phyloP scores from a whole-genome alignment of 805 yeast genomes.

The Candida oleophila region DNA sequence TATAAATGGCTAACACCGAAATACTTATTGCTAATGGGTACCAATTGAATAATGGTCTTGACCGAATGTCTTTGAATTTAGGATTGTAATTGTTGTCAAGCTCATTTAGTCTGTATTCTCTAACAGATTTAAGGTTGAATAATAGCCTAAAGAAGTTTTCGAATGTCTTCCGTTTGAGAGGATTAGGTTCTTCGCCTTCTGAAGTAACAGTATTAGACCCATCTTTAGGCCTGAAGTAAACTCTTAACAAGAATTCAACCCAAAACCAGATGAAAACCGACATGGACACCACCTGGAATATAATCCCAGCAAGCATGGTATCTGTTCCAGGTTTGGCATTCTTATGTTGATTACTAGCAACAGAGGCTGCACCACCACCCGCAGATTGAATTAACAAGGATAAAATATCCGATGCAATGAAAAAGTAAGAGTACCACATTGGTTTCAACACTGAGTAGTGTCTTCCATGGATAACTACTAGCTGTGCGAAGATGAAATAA shows the following conservation, averaged over 20 bases:
- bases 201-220: slow-evolving; percentile 8
- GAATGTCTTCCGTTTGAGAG: slow-evolving; percentile 19
- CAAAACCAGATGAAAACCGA: slow-evolving; percentile 32
- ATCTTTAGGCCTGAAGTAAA: slow-evolving; percentile 26
- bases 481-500: slow-evolving; percentile 39
- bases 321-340: slow-evolving; percentile 32
- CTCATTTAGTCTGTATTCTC: slow-evolving; percentile 17
- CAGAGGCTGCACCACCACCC: slow-evolving; percentile 39
- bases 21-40: slow-evolving; percentile 34
- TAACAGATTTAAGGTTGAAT: slow-evolving; percentile 23
- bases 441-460: slow-evolving; percentile 38
- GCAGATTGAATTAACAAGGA: slow-evolving; percentile 39
- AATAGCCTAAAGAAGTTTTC: slow-evolving; percentile 28
- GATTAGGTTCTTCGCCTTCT: slow-evolving; percentile 8
- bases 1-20: slow-evolving; percentile 32
- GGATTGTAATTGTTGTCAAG: slow-evolving; percentile 33
- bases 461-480: slow-evolving; percentile 38
- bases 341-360: slow-evolving; percentile 20
- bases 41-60: slow-evolving; percentile 24
- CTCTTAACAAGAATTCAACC: slow-evolving; percentile 33
- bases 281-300: slow-evolving; percentile 40
- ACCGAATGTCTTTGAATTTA: slow-evolving; percentile 22
- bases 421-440: slow-evolving; percentile 43
- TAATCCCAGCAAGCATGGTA: slow-evolving; percentile 39
- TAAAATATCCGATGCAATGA: slow-evolving; percentile 35